These are phyloP conservation scores for Wickerhamiella vanderwaltii DNA, from an alignment of 805 yeast genomes.

Conservation along the genomic window DNA sequence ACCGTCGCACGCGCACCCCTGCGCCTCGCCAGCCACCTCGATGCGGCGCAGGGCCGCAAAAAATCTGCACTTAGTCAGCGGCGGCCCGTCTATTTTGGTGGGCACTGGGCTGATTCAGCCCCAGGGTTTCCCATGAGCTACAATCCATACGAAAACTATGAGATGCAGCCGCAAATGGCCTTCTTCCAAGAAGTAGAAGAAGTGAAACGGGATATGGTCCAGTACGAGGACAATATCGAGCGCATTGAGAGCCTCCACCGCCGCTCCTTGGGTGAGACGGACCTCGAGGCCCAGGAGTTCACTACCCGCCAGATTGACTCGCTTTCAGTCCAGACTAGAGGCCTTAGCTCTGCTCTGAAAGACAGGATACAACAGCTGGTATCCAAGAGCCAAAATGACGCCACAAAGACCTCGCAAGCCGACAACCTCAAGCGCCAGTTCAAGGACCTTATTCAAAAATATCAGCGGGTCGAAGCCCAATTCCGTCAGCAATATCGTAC, in stretches of 20 bases:
- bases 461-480: slow-evolving; percentile 73
- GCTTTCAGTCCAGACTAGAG: slow-evolving; percentile 63
- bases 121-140: slow-evolving; percentile 4
- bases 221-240: slow-evolving; percentile 57
- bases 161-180: slow-evolving; percentile 25
- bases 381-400: slow-evolving; percentile 40
- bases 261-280: slow-evolving; percentile 59
- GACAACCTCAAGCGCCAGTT: slow-evolving; percentile 78
- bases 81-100: neutral
- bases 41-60: too few relatives aligned
- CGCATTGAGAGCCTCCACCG: slow-evolving; percentile 59
- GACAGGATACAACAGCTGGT: slow-evolving; percentile 65
- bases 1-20: neutral
- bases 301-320: slow-evolving; percentile 66
- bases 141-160: slow-evolving; percentile 16
- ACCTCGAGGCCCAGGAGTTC: slow-evolving; percentile 54
- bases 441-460: slow-evolving; percentile 73
- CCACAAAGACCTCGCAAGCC: slow-evolving; percentile 79
- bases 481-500: slow-evolving; percentile 73
- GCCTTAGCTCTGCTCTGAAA: slow-evolving; percentile 65
- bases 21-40: neutral
- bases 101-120: neutral
- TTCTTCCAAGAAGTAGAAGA: slow-evolving; percentile 60
- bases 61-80: neutral
- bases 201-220: slow-evolving; percentile 55